A percentile compares a stretch with the other conserved stretches of the same genome.
These are phyloP conservation scores for Blastocystis sp. DNA, from an alignment of 352 stramenopile species.

Conservation along the genomic window DNA sequence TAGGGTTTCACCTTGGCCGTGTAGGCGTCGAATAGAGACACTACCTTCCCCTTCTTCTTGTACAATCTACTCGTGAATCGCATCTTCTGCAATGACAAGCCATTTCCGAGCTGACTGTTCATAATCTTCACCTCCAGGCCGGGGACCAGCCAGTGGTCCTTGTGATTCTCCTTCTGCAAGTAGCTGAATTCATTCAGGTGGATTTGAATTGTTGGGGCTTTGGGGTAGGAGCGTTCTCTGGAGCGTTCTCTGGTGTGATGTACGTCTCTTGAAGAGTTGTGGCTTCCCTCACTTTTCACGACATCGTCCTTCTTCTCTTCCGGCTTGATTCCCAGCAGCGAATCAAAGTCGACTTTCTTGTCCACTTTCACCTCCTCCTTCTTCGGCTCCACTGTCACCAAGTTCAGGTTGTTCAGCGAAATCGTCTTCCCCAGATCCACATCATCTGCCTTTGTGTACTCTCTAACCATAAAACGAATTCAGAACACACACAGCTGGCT, in stretches of 20 bases:
- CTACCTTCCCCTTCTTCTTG: constrained; percentile 77
- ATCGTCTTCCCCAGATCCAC: constrained; percentile 34
- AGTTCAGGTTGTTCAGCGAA: not conserved
- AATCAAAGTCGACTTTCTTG: not conserved
- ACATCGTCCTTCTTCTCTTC: constrained; percentile 73
- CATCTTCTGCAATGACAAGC: constrained; percentile 72
- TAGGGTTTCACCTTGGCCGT: constrained; percentile 74
- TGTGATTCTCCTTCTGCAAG: constrained; percentile 54
- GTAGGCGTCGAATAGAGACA: constrained; percentile 73
- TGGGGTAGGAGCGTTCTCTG: not conserved
- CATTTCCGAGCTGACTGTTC: constrained; percentile 84
- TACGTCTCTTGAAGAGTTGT: constrained; percentile 64
- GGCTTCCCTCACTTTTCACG: constrained; percentile 71
- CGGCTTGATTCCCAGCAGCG: constrained; percentile 68
- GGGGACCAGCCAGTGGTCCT: constrained; percentile 84
- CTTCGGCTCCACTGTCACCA: not conserved
- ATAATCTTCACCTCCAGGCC: constrained; percentile 89
- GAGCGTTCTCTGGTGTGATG: not conserved
- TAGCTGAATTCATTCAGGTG: not conserved
- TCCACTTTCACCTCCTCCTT: constrained; percentile 8
- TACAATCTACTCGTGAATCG: constrained; percentile 69
- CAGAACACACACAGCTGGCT: constrained; percentile 43
- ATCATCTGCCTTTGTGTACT: constrained; percentile 49
- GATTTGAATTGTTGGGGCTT: not conserved
- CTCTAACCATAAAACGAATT: not conserved